Percentiles rank a stretch among this genome's conserved stretches.
These are phyloP conservation scores for Amauroascus niger DNA, from an alignment of 2,329 filamentous ascomycete species.

Conservation along the genomic window DNA sequence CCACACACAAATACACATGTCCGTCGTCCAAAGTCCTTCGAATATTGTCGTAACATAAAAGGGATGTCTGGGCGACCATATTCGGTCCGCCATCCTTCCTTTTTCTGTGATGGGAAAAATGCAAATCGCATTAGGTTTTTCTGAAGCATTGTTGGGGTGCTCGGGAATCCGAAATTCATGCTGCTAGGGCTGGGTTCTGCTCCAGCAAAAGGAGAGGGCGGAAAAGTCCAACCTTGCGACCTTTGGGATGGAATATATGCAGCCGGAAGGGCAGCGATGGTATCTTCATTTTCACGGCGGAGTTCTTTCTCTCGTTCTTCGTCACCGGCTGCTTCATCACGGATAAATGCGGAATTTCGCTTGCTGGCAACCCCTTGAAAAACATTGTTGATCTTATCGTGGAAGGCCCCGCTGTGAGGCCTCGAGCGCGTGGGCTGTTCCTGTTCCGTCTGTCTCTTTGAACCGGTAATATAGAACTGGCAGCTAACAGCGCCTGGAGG, in stretches of 20 bases:
- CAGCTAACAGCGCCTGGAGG: conserved; percentile 82
- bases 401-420: conserved; percentile 64
- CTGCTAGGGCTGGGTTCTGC: conserved; percentile 14
- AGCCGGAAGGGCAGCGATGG: conserved; percentile 68
- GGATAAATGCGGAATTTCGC: conserved; percentile 72
- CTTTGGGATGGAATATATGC: conserved; percentile 21
- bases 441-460: conserved; percentile 49
- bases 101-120: conserved; percentile 52
- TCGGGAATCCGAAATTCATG: conserved; percentile 71
- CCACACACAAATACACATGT: conserved; percentile 92
- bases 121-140: conserved; percentile 86
- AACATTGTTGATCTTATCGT: conserved; percentile 79
- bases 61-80: conserved; percentile 84
- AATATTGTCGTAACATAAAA: conserved; percentile 75
- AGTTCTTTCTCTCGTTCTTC: conserved; percentile 69
- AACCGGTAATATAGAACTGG: conserved; percentile 85
- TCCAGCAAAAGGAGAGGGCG: conserved; percentile 16
- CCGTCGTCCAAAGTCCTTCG: conserved; percentile 66
- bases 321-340: conserved; percentile 64
- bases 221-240: conserved; percentile 10
- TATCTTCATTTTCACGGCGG: conserved; percentile 72
- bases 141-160: conserved; percentile 76
- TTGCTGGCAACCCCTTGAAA: conserved; percentile 81
- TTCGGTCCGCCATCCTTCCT: conserved; percentile 79
- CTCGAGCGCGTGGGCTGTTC: conserved; percentile 40